These are phyloP conservation scores for Sanghuangporus sanghuang DNA, from an alignment of 1,284 basidiomycete species.

Conservation along the genomic window DNA sequence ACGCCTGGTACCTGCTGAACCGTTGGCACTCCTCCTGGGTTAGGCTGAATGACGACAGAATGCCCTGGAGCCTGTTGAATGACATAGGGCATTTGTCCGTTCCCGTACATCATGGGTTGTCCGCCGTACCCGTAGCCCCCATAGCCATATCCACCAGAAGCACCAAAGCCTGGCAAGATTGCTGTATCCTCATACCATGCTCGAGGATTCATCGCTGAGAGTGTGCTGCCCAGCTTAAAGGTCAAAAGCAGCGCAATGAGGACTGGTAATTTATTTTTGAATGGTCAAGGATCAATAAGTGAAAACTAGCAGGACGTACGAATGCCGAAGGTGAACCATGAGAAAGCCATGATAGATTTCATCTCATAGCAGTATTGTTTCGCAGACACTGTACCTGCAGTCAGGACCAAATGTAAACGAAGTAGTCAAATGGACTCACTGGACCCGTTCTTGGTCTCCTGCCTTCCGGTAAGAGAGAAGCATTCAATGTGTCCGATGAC, in stretches of 20 bases:
- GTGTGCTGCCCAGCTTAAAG: constrained; percentile 37
- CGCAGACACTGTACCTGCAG: constrained; percentile 42
- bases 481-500: constrained; percentile 64
- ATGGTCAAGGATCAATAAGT: constrained; percentile 26
- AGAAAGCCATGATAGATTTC: constrained; percentile 72
- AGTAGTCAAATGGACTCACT: constrained; percentile 36
- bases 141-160: background rate
- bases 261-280: constrained; percentile 27
- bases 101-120: constrained; percentile 19
- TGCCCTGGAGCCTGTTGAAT: constrained; percentile 53
- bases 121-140: constrained; percentile 14
- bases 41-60: constrained; percentile 67
- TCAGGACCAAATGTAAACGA: constrained; percentile 12
- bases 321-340: constrained; percentile 65
- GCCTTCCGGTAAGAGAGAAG: constrained; percentile 43
- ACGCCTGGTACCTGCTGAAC: constrained; percentile 55
- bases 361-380: constrained; percentile 67
- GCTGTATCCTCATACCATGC: constrained; percentile 47
- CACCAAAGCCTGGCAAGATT: constrained; percentile 48
- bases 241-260: constrained; percentile 39
- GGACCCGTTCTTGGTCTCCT: constrained; percentile 47
- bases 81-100: constrained; percentile 23
- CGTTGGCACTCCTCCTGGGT: constrained; percentile 51
- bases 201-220: constrained; percentile 34
- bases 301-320: constrained; percentile 38